Conservation (phyloP, 768 basidiomycete species). For the Mrakia frigida region DNA sequence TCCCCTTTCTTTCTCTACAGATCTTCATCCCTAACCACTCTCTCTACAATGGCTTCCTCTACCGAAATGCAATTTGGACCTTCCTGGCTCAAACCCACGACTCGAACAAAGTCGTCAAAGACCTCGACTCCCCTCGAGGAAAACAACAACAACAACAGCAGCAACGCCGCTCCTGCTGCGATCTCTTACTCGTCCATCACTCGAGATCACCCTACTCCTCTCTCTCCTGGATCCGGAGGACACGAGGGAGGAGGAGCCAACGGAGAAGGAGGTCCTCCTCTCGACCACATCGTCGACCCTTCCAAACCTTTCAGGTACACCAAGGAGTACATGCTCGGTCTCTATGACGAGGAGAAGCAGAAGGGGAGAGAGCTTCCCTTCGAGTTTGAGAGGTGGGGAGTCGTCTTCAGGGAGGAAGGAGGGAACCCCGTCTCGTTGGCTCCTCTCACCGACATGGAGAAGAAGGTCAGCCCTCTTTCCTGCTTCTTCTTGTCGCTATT, state of each 20-base stretch:
- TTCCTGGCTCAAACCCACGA: constrained; percentile 30
- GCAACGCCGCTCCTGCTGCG: not conserved
- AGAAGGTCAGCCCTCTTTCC: constrained; percentile 19
- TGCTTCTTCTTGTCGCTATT: not conserved
- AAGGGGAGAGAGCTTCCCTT: constrained; percentile 68
- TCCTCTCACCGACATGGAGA: constrained; percentile 25
- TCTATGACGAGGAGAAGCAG: constrained; percentile 68
- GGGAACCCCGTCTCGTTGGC: constrained; percentile 57
- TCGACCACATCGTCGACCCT: constrained; percentile 25
- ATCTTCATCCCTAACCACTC: not conserved
- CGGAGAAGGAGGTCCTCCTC: constrained; percentile 2
- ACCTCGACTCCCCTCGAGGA: not conserved
- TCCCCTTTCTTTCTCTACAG: not conserved
- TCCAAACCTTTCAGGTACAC: constrained; percentile 55
- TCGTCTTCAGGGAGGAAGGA: constrained; percentile 71
- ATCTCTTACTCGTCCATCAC: constrained; percentile 32
- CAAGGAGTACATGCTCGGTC: constrained; percentile 74
- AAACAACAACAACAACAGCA: constrained; percentile 1
- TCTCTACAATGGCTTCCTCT: constrained; percentile 8
- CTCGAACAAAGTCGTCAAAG: constrained; percentile 15
- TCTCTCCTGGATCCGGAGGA: not conserved
- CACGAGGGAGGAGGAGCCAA: constrained; percentile 2
- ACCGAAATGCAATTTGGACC: constrained; percentile 33
- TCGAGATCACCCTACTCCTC: constrained; percentile 2
- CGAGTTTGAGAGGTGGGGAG: constrained; percentile 85